Percentiles rank a stretch among this genome's conserved stretches.
These are phyloP conservation scores for Neotropicomus parvogracilis DNA, from an alignment of 1,284 basidiomycete genomes.

Conservation along the genomic window DNA sequence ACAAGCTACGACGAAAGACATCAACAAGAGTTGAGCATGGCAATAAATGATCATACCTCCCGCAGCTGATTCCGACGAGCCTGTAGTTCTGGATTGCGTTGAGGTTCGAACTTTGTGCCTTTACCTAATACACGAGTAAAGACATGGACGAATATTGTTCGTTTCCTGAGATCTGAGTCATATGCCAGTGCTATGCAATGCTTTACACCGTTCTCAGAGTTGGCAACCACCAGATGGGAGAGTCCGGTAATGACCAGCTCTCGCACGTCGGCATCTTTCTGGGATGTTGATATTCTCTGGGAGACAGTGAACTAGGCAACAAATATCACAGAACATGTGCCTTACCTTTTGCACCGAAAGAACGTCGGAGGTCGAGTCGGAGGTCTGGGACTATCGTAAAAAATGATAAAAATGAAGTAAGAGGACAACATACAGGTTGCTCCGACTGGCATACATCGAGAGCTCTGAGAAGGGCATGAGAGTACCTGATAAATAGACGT, in stretches of 20 bases:
- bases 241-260: conserved; percentile 76
- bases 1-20: conserved; percentile 50
- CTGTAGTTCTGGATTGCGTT: conserved; percentile 50
- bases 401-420: not conserved
- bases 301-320: conserved; percentile 6
- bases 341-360: conserved; percentile 50
- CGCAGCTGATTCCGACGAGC: conserved; percentile 57
- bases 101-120: conserved; percentile 68
- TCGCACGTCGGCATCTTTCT: conserved; percentile 59
- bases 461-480: conserved; percentile 60
- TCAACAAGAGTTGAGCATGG: conserved; percentile 1
- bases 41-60: conserved; percentile 48
- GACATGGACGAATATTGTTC: conserved; percentile 84
- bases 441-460: conserved; percentile 52
- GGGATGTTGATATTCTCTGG: conserved; percentile 46
- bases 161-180: conserved; percentile 68
- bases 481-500: conserved; percentile 76
- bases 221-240: conserved; percentile 78
- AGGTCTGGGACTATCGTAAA: conserved; percentile 32
- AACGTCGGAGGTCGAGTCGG: conserved; percentile 53
- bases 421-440: conserved; percentile 37
- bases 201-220: conserved; percentile 87
- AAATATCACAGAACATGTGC: conserved; percentile 3
- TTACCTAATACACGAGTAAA: conserved; percentile 82
- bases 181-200: conserved; percentile 83